phyloP scores from a whole-genome alignment of 108 stramenopile species.

The Thalassiosira profunda region DNA sequence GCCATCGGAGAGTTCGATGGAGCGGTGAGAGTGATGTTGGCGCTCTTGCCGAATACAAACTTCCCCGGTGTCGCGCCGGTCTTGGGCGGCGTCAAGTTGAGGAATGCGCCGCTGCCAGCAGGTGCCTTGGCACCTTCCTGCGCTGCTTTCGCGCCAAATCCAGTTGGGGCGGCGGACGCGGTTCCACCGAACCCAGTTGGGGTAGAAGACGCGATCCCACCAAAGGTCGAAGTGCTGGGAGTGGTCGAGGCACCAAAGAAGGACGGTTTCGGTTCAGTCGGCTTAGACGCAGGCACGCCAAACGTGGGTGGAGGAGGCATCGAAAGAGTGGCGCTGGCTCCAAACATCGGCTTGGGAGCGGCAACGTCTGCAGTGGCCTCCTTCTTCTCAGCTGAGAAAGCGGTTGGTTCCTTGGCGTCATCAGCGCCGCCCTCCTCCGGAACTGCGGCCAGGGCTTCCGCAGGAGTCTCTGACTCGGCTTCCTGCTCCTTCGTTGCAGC shows the following conservation, averaged over 20 bases:
- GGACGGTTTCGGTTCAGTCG: constrained; percentile 1
- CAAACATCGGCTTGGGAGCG: constrained; percentile 9
- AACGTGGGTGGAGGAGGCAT: neutral
- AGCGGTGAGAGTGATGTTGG: constrained; percentile 41
- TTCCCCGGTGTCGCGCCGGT: constrained; percentile 21
- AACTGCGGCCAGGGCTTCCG: constrained; percentile 21
- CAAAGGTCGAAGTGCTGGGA: constrained; percentile 4
- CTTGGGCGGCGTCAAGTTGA: constrained; percentile 43
- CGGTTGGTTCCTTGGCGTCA: neutral
- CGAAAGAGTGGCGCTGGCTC: constrained; percentile 25
- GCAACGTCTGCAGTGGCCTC: neutral
- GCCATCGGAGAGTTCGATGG: constrained; percentile 28
- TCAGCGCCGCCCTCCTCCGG: constrained; percentile 6
- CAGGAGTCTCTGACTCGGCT: constrained; percentile 1
- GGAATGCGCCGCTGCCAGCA: constrained; percentile 28
- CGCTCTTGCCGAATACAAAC: constrained; percentile 52
- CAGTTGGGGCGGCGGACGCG: neutral
- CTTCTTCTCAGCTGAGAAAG: too few relatives aligned
- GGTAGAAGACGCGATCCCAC: neutral
- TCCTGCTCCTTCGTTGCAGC: constrained; percentile 6
- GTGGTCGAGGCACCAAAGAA: constrained; percentile 9
- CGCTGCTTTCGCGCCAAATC: constrained; percentile 5
- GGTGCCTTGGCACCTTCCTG: neutral
- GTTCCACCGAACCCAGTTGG: constrained; percentile 12
- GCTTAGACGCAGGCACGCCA: constrained; percentile 6